Percentiles rank a stretch among this genome's conserved stretches.
Conservation (phyloP, 2,329 filamentous ascomycete species). For the Trichoderma citrinoviride region DNA sequence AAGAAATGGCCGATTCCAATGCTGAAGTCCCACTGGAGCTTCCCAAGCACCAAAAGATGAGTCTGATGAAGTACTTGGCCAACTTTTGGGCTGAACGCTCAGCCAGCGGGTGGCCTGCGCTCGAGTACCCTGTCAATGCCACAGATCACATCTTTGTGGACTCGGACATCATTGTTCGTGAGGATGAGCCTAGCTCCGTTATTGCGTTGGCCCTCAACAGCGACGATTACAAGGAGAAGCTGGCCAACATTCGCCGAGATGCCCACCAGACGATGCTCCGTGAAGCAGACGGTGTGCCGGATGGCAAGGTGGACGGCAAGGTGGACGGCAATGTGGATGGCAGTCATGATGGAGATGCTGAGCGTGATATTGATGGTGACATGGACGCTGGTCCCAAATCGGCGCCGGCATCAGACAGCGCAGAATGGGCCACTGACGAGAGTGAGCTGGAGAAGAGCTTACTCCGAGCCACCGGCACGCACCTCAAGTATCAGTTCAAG, state of each 20-base stretch:
- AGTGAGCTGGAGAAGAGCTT: constrained; percentile 81
- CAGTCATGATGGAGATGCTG: constrained; percentile 40
- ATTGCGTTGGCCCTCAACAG: constrained; percentile 91
- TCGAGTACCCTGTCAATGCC: constrained; percentile 86
- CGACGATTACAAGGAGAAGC: constrained; percentile 79
- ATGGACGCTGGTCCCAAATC: constrained; percentile 32
- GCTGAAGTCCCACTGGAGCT: constrained; percentile 68
- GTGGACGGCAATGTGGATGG: constrained; percentile 42
- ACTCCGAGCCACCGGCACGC: constrained; percentile 79
- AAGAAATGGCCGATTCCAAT: constrained; percentile 61
- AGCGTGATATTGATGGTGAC: constrained; percentile 36
- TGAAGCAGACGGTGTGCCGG: constrained; percentile 33
- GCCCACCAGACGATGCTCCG: constrained; percentile 44
- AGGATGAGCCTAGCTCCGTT: constrained; percentile 94
- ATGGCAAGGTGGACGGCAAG: constrained; percentile 40
- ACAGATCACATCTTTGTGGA: constrained; percentile 96
- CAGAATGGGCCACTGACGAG: constrained; percentile 52
- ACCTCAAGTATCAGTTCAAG: constrained; percentile 93
- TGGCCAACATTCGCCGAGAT: constrained; percentile 62
- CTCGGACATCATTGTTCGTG: constrained; percentile 93
- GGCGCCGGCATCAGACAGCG: constrained; percentile 36
- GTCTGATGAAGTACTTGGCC: constrained; percentile 89
- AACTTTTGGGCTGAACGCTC: constrained; percentile 99
- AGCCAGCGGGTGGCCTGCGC: constrained; percentile 85
- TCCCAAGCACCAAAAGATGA: constrained; percentile 89